Base-by-base conservation (phyloP, 192 early-diverging fungal species). In the Rhizoclosmatium globosum region DNA sequence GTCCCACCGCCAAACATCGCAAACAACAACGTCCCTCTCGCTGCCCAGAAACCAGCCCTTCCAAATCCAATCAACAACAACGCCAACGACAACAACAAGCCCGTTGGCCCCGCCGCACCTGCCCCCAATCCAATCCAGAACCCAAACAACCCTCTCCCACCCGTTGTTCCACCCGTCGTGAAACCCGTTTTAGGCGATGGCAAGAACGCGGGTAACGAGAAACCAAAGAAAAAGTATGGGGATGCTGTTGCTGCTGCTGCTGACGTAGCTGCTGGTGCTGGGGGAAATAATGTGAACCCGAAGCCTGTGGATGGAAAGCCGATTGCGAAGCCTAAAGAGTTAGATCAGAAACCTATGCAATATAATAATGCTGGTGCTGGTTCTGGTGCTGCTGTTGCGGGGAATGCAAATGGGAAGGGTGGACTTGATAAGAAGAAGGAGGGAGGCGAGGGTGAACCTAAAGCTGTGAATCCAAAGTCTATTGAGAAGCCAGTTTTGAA, bases 251-350 rank as follows among this genome's bases (percentile, higher is more conserved):
- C 65, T 78, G 17, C 56, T 78, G 13, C 6, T 4, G 15, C 67
- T 70, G 77, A 17, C 41, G 4, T 66, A 57, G 45, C 41, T 43
- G 23, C 77, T 61, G 21, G 42, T 17, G 4, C 31, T 31, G 31
- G 31, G 31, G 31, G 31, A 31, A 31, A 31, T 31, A 31, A 31
- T 31, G 58, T 13, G 15, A 67, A 76, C 39, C 21, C 66, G 47
- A 42, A 56, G 46, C 61, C 47, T 17, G 13, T 76, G 64, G 66
- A 76, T 67, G 74, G 62, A 9, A 76, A 53, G 42, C 19, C 66
- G 43, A 23, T 47, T 4, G 1, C 44, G 0, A 61, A 76, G 50
- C 62, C 74, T 11, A 21, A 7, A 21, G 74, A 76, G 45, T 53
- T 76, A 11, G 23, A 31, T 2, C 61, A 76, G 31, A 31, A 31